Evolutionary conservation across 352 stramenopile species (phyloP).

Genomic region (Plasmopara halstedii): DNA sequence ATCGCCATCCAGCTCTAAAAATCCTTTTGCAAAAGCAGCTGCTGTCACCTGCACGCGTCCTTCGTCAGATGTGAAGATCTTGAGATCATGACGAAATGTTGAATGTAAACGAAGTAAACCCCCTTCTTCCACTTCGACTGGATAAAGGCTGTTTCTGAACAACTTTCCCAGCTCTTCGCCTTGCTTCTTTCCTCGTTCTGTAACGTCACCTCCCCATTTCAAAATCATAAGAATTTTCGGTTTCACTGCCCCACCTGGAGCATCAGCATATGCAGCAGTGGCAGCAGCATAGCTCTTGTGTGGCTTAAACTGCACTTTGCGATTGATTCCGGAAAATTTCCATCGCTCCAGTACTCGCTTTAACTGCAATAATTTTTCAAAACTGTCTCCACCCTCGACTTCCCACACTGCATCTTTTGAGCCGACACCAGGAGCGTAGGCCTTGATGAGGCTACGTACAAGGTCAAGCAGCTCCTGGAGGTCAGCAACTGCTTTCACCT

Average conservation of each 20-base stretch:
- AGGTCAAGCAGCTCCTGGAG: conserved; percentile 78
- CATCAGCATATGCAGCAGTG: conserved; percentile 16
- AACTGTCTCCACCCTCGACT: conserved; percentile 75
- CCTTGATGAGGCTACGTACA: conserved; percentile 73
- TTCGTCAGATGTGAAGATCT: conserved; percentile 99
- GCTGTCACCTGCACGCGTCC: conserved; percentile 99
- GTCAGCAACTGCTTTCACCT: conserved; percentile 75
- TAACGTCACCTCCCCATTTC: conserved; percentile 99
- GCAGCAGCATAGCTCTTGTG: conserved; percentile 51
- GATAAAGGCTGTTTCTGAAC: conserved; percentile 88
- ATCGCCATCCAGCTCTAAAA: conserved; percentile 98
- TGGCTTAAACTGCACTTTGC: conserved; percentile 91
- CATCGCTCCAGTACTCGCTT: conserved; percentile 95
- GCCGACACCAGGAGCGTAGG: conserved; percentile 66
- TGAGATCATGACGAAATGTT: conserved; percentile 99
- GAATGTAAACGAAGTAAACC: conserved; percentile 97
- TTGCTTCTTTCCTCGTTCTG: conserved; percentile 95
- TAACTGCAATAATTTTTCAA: conserved; percentile 93
- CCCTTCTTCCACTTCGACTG: conserved; percentile 85
- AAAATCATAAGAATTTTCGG: conserved; percentile 97
- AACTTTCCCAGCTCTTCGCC: conserved; percentile 91
- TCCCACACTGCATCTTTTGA: conserved; percentile 84
- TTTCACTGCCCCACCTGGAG: conserved; percentile 30
- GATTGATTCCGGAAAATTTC: conserved; percentile 96
- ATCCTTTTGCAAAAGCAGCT: conserved; percentile 98